Evolutionary conservation across 1,284 basidiomycete species (phyloP), one percentile per base, ranked within the genome.

Genomic region (Leccinum pachyderme): DNA sequence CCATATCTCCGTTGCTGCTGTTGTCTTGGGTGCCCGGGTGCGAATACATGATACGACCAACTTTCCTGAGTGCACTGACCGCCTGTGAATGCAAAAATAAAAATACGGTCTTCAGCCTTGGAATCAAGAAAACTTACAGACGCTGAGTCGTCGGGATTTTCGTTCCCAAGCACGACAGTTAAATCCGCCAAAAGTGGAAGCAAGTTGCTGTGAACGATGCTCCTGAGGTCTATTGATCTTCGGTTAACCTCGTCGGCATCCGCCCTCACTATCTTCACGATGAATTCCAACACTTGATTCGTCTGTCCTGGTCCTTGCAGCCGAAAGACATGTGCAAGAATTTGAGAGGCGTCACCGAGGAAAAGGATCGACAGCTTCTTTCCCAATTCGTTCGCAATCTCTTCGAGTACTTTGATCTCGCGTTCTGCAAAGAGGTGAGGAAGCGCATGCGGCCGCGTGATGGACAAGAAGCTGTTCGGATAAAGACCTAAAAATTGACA

Each of bases 81-180:
- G 87, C 89, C 82, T 90, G 28, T 1, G 56, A 50, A 47, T 2
- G 22, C 25, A 41, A 39, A 33, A 53, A 25, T 12, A 12, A 27
- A n/a, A 45, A 5, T 2, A 32, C 51, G 44, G 50, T 29, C 45
- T 56, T 39, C 58, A 45, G 29, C 24, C 27, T 31, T 39, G 48
- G 33, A 33, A 45, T 27, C 37, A 31, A 13, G 15, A 7, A 22
- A 45, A 86, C 86, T 63, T 57, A 86, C 86, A 54, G 72, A 71
- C 45, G 76, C 68, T 2, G 73, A 74, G 7, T 73, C 73, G 22
- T 75, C 71, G 2, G 65, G 57, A 53, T 84, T 78, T 48, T 84
- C 79, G 60, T 93, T 84, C 4, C 91, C 93, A 63, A 94, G 75
- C 8, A 80, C 79, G 25, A 91, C 78, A 22, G 93, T 84, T n/a